phyloP scores from a whole-genome alignment of 306 rosid species.

The Biancaea sappan region DNA sequence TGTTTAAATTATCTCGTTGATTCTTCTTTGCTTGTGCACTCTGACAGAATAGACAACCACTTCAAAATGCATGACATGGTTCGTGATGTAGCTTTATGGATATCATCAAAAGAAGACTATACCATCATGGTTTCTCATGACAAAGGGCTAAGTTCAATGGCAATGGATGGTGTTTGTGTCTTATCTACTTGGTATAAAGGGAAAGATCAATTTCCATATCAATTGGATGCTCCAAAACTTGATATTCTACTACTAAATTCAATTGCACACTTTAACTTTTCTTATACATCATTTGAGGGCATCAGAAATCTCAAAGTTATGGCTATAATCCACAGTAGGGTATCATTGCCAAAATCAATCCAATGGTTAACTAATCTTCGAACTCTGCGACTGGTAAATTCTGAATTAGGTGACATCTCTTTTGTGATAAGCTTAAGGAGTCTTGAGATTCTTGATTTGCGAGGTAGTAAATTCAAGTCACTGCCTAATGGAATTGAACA shows the following conservation, averaged over 20 bases:
- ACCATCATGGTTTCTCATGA: neutral
- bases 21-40: neutral
- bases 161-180: neutral
- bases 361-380: neutral
- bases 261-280: too few relatives aligned
- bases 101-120: neutral
- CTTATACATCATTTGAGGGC: neutral
- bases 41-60: neutral
- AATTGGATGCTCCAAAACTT: constrained; percentile 8
- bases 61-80: neutral
- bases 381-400: neutral
- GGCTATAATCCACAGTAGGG: neutral
- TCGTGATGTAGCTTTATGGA: neutral
- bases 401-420: neutral
- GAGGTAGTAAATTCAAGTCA: neutral
- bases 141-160: neutral
- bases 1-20: neutral
- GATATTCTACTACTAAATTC: neutral
- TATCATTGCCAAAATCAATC: neutral
- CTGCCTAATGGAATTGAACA: neutral
- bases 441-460: constrained; percentile 11
- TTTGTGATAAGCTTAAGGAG: neutral
- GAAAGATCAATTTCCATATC: neutral
- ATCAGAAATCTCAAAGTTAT: constrained; percentile 1
- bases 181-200: neutral